Base-by-base conservation (phyloP, 768 basidiomycete genomes). In the Hortiboletus flavorubellus region DNA sequence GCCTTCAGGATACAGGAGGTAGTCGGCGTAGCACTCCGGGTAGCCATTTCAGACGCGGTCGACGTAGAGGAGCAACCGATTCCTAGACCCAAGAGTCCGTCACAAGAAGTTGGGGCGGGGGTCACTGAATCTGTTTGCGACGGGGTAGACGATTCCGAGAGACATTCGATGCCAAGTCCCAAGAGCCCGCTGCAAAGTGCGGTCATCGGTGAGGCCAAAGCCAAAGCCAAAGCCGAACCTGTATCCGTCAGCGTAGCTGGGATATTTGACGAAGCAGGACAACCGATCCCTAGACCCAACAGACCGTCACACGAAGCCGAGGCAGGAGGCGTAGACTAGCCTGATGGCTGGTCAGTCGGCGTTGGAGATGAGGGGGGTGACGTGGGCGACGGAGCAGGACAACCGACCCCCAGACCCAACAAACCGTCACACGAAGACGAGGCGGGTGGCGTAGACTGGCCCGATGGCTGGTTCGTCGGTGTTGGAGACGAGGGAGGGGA, bases 1-100 rank as follows among this genome's bases (percentile, higher is more conserved):
- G 72, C 75, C 75, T 66, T 80, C 11, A 59, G 26, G 29, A 66
- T 21, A 23, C 65, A 66, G n/a, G 51, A 51, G 21, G 55, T 53
- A n/a, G 59, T 49, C 2, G 63, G 51, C 7, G 56, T 43, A 51
- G 37, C 16, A 39, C 18, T 46, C 44, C 11, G 18, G n/a, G 9
- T 40, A 55, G 16, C 11, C 1, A 34, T 35, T 8, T 12, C 16
- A 18, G 49, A 10, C n/a, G 8, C 1, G 39, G 39, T 7, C 6
- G 38, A 8, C 10, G 49, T 33, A 30, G 29, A 10, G 11, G 14
- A 9, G 38, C 48, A 39, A 39, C n/a, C 65, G 14, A 62, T 7
- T 14, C 30, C 40, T 18, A 45, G 14, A 23, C 41, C 54, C 6
- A 55, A 33, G 21, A 63, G 35, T 4, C 57, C 61, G 34, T 2